These are phyloP conservation scores for Leccinum imitatum DNA, from an alignment of 768 basidiomycete species.

Conservation along the genomic window DNA sequence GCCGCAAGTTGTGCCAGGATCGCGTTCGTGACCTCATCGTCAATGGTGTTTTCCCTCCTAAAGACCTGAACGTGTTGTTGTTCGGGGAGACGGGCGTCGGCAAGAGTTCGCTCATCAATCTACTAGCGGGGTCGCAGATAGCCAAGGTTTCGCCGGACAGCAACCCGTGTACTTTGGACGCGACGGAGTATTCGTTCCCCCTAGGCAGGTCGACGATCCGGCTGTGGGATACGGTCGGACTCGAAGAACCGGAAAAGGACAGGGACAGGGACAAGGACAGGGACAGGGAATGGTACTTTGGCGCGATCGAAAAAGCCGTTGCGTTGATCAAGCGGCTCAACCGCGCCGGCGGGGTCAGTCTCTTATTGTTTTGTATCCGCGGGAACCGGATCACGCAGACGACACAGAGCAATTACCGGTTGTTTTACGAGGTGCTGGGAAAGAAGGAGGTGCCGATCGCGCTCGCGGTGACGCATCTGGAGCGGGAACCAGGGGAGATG, in stretches of 20 bases:
- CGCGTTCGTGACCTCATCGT: background rate
- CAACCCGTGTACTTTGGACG: slow-evolving; percentile 35
- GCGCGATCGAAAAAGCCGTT: slow-evolving; percentile 32
- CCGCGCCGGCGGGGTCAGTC: slow-evolving; percentile 35
- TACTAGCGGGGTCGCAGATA: slow-evolving; percentile 27
- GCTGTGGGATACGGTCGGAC: slow-evolving; percentile 35
- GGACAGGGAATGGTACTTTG: slow-evolving; percentile 18
- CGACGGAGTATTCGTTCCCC: slow-evolving; percentile 27
- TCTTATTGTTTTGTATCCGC: slow-evolving; percentile 42
- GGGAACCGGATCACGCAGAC: slow-evolving; percentile 35
- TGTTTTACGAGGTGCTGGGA: slow-evolving; percentile 29
- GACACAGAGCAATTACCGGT: slow-evolving; percentile 24
- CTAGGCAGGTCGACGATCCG: slow-evolving; percentile 25
- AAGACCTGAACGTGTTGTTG: slow-evolving; percentile 34
- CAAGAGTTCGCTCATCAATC: slow-evolving; percentile 33
- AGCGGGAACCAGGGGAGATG: slow-evolving; percentile 30
- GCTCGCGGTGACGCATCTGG: slow-evolving; percentile 41
- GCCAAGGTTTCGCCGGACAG: slow-evolving; percentile 26
- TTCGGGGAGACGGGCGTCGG: slow-evolving; percentile 42
- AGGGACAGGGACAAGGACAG: slow-evolving; percentile 1
- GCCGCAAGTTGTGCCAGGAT: background rate
- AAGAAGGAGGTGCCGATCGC: slow-evolving; percentile 38
- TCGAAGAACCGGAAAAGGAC: slow-evolving; percentile 29
- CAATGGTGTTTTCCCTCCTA: background rate
- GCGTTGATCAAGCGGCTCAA: slow-evolving; percentile 35